Evolutionary conservation across 73 alveolate species (phyloP).

Genomic region (Paraurostyla sp.): DNA sequence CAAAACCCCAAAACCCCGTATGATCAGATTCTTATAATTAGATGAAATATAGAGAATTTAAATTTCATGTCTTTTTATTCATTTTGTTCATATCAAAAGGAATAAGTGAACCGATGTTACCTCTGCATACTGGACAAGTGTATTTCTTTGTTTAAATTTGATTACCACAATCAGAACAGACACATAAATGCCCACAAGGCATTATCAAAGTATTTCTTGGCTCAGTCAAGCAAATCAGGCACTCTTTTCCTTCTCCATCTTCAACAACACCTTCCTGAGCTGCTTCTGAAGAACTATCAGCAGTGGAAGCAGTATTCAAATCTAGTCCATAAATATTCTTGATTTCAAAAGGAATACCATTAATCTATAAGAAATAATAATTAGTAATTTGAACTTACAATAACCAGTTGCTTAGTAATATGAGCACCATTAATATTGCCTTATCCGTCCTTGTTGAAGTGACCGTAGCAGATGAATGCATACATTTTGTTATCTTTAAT

Average conservation of each 20-base stretch:
- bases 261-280: slow-evolving; percentile 54
- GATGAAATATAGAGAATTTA: not conserved
- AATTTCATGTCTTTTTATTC: not conserved
- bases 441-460: slow-evolving; percentile 41
- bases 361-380: slow-evolving; percentile 18
- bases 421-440: slow-evolving; percentile 50
- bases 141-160: slow-evolving; percentile 22
- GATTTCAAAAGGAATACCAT: slow-evolving; percentile 58
- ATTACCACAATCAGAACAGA: slow-evolving; percentile 72
- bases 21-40: too few species aligned
- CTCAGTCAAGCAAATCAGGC: slow-evolving; percentile 67
- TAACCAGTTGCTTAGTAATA: slow-evolving; percentile 12
- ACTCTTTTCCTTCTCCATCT: slow-evolving; percentile 55
- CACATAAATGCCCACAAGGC: slow-evolving; percentile 81
- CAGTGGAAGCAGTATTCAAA: not conserved
- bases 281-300: slow-evolving; percentile 39
- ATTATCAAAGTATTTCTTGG: slow-evolving; percentile 60
- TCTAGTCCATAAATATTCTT: slow-evolving; percentile 66
- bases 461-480: slow-evolving; percentile 55
- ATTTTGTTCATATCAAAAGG: slow-evolving; percentile 57
- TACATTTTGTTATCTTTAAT: not conserved
- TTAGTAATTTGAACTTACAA: slow-evolving; percentile 20
- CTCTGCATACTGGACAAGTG: slow-evolving; percentile 77
- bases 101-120: slow-evolving; percentile 46
- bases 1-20: too few species aligned